Evolutionary conservation across 352 stramenopile genomes (phyloP).

Genomic region (Aphanomyces invadans): DNA sequence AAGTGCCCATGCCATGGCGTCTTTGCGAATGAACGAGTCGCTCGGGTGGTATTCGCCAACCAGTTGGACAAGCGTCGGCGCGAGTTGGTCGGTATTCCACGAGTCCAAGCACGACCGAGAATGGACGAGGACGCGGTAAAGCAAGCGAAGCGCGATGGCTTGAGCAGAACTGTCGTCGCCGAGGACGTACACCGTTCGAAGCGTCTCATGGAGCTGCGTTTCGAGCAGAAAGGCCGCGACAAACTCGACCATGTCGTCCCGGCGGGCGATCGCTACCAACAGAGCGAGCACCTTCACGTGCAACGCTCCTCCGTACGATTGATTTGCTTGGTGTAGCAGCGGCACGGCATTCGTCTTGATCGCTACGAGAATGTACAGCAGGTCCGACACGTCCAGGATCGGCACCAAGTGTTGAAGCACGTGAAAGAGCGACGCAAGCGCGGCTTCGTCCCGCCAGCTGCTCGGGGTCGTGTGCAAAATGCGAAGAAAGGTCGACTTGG

Average conservation of each 20-base stretch:
- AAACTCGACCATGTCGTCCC: background rate
- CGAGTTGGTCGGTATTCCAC: background rate
- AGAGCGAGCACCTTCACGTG: background rate
- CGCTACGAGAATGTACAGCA: background rate
- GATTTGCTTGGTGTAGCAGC: background rate
- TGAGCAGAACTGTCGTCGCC: background rate
- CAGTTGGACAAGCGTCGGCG: background rate
- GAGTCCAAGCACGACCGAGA: no score
- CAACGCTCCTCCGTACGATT: background rate
- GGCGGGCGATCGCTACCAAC: background rate
- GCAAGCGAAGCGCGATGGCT: background rate
- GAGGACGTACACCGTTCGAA: background rate
- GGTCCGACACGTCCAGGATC: background rate
- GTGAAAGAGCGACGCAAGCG: background rate
- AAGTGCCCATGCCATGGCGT: background rate
- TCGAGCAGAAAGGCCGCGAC: background rate
- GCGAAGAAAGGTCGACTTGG: background rate
- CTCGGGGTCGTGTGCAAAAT: background rate
- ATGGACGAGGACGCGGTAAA: background rate
- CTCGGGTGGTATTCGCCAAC: background rate
- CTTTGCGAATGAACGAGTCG: background rate
- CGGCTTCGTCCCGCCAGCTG: slow-evolving; percentile 5
- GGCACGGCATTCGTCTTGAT: background rate
- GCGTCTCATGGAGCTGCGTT: background rate
- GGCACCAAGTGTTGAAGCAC: background rate